Base-by-base conservation (phyloP, 768 basidiomycete genomes). In the Arthromyces matolae region DNA sequence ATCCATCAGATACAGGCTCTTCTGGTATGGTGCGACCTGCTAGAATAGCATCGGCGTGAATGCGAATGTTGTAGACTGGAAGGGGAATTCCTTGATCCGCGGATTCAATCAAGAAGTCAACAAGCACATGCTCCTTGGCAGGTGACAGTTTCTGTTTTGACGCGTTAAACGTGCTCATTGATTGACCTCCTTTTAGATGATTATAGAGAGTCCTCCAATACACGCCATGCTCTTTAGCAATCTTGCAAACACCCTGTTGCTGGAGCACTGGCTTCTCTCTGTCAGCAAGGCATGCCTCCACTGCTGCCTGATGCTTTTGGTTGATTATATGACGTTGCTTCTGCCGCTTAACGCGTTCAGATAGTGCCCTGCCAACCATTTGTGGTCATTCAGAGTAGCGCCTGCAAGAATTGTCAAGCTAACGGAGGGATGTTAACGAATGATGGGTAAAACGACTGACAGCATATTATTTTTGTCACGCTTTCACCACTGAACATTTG, bases 61-160 rank as follows among this genome's bases (percentile, higher is more conserved):
- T n/a, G n/a, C 19, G 10, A 19, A 63, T 49, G 8, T 46, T 39
- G 10, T 38, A 2, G 23, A 46, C 50, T 14, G 40, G 49, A 28
- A 51, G 32, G 1, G 48, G 53, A 43, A 58, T 45, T 7, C 54
- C 50, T 3, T 42, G 50, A 14, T 58, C 52, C 3, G 62, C 57
- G 1, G 53, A 57, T 37, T 41, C 43, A 12, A 54, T 24, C n/a
- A 61, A 38, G 29, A 58, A 53, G 28, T 64, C 50, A 14, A 63
- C 57, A 32, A 64, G 51, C 1, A 56, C 49, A 35, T 49, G 45
- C 33, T 50, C 45, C 7, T 47, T 41, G 34, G 52, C 46, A 57
- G 54, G 48, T 2, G 47, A 44, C 39, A 31, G 27, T 22, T 27
- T 53, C 43, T 35, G 39, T 20, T 34, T 37, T 41, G 25, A 44